Percentiles rank a stretch among this genome's conserved stretches.
Conservation (phyloP, 1,284 basidiomycete genomes). For the Somion occarium region DNA sequence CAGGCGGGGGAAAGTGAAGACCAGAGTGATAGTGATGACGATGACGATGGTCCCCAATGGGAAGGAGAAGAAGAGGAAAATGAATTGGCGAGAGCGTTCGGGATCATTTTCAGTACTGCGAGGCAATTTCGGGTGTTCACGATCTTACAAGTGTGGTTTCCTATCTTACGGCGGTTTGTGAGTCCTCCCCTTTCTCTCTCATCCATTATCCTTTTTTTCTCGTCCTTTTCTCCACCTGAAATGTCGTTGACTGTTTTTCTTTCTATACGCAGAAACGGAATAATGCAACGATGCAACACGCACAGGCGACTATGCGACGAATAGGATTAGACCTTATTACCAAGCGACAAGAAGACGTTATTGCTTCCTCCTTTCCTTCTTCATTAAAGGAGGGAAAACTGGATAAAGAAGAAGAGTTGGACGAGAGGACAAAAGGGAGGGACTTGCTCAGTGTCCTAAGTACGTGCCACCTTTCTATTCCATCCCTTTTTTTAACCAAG, state of each 20-base stretch:
- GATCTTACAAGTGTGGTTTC: constrained; percentile 59
- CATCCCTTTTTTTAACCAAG: constrained; percentile 5
- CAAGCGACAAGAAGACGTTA: constrained; percentile 31
- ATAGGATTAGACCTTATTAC: constrained; percentile 56
- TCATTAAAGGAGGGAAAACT: not conserved
- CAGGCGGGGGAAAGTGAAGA: too few species aligned
- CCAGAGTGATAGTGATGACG: not conserved
- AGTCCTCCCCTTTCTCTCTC: constrained; percentile 26
- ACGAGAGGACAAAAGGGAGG: constrained; percentile 13
- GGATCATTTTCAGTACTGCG: constrained; percentile 47
- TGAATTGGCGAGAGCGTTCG: constrained; percentile 54
- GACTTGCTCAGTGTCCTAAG: constrained; percentile 56
- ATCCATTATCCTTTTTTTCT: constrained; percentile 7
- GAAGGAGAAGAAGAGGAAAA: constrained; percentile 31
- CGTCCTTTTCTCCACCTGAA: too few species aligned
- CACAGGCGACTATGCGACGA: constrained; percentile 43
- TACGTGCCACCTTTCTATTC: constrained; percentile 25
- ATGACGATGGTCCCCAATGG: not conserved
- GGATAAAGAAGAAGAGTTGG: constrained; percentile 2
- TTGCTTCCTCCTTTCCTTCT: constrained; percentile 21
- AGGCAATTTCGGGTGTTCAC: constrained; percentile 47
- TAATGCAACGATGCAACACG: constrained; percentile 36
- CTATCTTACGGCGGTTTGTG: constrained; percentile 49
- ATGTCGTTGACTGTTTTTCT: constrained; percentile 16
- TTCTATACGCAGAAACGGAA: constrained; percentile 30